A percentile compares a stretch with the other conserved stretches of the same genome.
These are phyloP conservation scores for Bonia amplexicaulis DNA, from an alignment of 176 grass and related monocot species.

Conservation along the genomic window DNA sequence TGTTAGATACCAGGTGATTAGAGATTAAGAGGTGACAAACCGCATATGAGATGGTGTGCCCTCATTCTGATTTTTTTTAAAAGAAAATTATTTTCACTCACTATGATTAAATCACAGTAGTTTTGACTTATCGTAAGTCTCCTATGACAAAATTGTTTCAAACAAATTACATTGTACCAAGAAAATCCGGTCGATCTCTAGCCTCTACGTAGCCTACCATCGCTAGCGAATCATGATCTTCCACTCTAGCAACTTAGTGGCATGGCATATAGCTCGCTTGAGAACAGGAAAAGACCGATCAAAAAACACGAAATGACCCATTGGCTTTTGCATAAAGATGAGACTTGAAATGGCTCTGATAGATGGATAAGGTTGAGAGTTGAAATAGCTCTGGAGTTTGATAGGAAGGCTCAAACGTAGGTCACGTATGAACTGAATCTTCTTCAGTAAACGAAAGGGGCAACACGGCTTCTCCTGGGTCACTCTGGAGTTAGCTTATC, in stretches of 20 bases:
- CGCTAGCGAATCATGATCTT: slow-evolving; percentile 12
- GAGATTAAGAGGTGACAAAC: background rate
- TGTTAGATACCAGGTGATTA: background rate
- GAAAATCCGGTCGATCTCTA: background rate
- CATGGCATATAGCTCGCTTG: background rate
- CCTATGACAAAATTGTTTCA: background rate
- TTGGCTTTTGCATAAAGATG: background rate
- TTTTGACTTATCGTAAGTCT: background rate
- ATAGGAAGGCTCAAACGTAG: background rate
- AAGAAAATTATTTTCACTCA: background rate
- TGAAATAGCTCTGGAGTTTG: background rate
- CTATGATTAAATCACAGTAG: background rate
- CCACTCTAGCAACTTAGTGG: background rate
- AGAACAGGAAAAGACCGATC: background rate
- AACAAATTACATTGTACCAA: background rate
- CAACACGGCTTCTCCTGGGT: background rate
- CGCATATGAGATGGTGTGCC: background rate
- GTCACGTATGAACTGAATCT: background rate
- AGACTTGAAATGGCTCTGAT: background rate
- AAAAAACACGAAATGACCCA: background rate
- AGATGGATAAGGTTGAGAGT: background rate
- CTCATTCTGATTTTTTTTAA: background rate
- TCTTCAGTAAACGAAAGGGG: background rate
- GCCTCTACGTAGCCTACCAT: background rate
- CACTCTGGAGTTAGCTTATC: background rate